Evolutionary conservation across 2,329 filamentous ascomycete species (phyloP).

Genomic region (Neoascochyta sp.): DNA sequence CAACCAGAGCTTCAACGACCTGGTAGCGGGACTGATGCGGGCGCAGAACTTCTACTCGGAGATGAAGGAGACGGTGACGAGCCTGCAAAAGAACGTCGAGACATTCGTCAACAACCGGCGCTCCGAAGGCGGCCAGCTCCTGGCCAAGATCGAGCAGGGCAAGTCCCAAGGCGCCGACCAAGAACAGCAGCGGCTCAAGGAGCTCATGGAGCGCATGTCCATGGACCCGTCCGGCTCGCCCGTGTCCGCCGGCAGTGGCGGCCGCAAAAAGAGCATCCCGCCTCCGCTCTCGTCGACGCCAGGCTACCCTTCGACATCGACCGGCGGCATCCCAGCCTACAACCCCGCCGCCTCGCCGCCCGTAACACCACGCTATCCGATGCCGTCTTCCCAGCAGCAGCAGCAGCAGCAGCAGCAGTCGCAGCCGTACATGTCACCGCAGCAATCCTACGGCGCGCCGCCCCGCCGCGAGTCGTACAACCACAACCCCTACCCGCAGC

Average conservation of each 20-base stretch:
- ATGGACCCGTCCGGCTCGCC: slow-evolving; percentile 57
- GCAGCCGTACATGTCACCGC: slow-evolving; percentile 35
- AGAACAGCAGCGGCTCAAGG: slow-evolving; percentile 79
- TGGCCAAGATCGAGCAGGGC: slow-evolving; percentile 81
- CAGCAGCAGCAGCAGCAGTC: too few species aligned
- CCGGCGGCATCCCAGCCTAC: slow-evolving; percentile 45
- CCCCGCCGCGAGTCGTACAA: slow-evolving; percentile 36
- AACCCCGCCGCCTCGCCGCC: slow-evolving; percentile 48
- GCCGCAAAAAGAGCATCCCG: slow-evolving; percentile 38
- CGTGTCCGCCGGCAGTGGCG: slow-evolving; percentile 25
- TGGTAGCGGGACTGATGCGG: slow-evolving; percentile 78
- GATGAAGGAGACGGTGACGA: slow-evolving; percentile 92
- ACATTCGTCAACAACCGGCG: slow-evolving; percentile 93
- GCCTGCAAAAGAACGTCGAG: slow-evolving; percentile 91
- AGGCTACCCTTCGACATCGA: slow-evolving; percentile 36
- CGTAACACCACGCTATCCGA: slow-evolving; percentile 45
- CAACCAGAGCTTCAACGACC: slow-evolving; percentile 87
- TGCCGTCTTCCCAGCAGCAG: slow-evolving; percentile 29
- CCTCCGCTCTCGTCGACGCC: slow-evolving; percentile 36
- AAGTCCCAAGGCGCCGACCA: slow-evolving; percentile 70
- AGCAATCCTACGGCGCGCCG: slow-evolving; percentile 25
- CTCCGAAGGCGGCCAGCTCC: slow-evolving; percentile 83
- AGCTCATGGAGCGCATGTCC: slow-evolving; percentile 93
- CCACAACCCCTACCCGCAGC: slow-evolving; percentile 17
- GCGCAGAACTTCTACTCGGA: slow-evolving; percentile 93